Base-by-base conservation (phyloP, 2,329 filamentous ascomycete genomes). In the Fusarium incarnatum region DNA sequence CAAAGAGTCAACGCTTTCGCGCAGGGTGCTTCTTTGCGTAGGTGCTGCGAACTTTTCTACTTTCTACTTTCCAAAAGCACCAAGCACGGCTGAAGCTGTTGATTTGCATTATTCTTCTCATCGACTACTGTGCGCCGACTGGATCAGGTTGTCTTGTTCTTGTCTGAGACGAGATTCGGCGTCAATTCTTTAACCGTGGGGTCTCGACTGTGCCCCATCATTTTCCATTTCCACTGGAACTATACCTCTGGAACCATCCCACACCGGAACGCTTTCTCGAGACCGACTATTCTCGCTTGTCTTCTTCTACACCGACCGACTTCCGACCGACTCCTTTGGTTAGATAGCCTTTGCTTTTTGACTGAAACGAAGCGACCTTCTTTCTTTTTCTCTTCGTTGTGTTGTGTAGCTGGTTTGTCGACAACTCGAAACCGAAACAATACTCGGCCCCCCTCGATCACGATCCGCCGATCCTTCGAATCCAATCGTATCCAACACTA, bases 1-100 rank as follows among this genome's bases (percentile, higher is more conserved):
- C 53, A 48, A 28, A 62, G 49, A 62, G 69, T 74, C 57, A 55
- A 72, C 68, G 54, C 52, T 67, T 46, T 45, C 52, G 56, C 53
- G 70, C 72, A 74, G 65, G 72, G 72, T 62, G 57, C 68, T 59
- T 55, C 62, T 52, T 61, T 59, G 70, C 55, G 67, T 63, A 71
- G 62, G 58, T 74, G 70, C 64, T 73, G 70, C 62, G 64, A 74
- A 49, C 47, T 42, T 74, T 71, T 73, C 66, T 64, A 54, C 60
- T 48, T 65, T 66, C 64, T 63, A 60, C 56, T 58, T 52, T 68
- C 47, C 48, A 34, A 52, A 56, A 61, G 59, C 45, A 52, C 28
- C 37, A 60, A n/a, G 34, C 34, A n/a, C 34, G 60, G 62, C 60
- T 60, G 62, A 64, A 50, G 60, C 40, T 47, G 40, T 62, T 64